A percentile compares a stretch with the other conserved stretches of the same genome.
phyloP scores from a whole-genome alignment of 345 rosid genomes.

The Hypericum androsaemum region DNA sequence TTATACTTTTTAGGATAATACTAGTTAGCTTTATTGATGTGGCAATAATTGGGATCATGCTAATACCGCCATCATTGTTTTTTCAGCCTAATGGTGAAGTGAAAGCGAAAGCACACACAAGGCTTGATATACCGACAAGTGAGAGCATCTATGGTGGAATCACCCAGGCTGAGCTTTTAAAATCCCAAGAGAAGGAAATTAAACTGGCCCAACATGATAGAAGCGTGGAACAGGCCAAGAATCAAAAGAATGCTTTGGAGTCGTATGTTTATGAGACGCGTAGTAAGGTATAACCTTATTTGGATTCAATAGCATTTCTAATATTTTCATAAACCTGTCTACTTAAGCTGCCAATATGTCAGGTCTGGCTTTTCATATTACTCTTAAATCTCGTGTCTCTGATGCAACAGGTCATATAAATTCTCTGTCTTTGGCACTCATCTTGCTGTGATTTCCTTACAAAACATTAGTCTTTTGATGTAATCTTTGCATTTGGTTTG shows the following conservation, averaged over 20 bases:
- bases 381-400: no score
- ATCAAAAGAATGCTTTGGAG: constrained; percentile 65
- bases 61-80: background rate
- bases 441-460: no score
- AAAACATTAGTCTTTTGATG: no score
- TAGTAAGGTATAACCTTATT: constrained; percentile 44
- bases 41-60: background rate
- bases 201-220: constrained; percentile 53
- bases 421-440: no score
- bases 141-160: constrained; percentile 43
- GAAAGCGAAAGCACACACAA: constrained; percentile 27
- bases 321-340: no score
- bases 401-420: no score
- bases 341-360: no score
- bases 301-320: no score
- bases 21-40: background rate
- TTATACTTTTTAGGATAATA: no score
- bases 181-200: constrained; percentile 48
- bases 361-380: no score
- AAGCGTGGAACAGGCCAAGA: constrained; percentile 60
- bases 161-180: constrained; percentile 41
- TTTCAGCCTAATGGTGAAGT: constrained; percentile 28
- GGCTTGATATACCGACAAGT: constrained; percentile 46
- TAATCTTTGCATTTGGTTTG: no score
- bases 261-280: constrained; percentile 78